A percentile compares a stretch with the other conserved stretches of the same genome.
Conservation (phyloP, 352 stramenopile species). For the Nothophytophthora sp. region DNA sequence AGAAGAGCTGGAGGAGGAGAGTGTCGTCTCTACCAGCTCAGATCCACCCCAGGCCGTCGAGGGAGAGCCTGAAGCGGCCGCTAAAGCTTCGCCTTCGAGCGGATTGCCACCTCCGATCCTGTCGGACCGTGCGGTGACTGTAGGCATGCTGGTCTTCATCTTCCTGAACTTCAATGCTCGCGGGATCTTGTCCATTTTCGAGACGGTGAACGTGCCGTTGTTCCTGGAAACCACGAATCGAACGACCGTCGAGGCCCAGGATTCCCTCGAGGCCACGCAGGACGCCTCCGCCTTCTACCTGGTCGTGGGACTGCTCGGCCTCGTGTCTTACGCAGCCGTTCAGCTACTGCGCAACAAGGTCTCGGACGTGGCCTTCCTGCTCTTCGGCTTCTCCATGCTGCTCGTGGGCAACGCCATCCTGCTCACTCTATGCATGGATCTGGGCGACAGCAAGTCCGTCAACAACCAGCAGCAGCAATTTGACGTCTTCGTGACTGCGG, state of each 20-base stretch:
- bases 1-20: no score
- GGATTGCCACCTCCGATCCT: constrained; percentile 9
- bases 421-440: constrained; percentile 23
- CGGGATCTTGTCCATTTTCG: constrained; percentile 69
- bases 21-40: constrained; percentile 5
- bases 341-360: constrained; percentile 33
- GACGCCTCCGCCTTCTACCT: constrained; percentile 56
- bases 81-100: neutral
- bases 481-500: constrained; percentile 35
- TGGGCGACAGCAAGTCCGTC: constrained; percentile 10
- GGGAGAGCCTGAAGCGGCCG: neutral
- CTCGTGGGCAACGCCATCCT: constrained; percentile 51
- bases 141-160: constrained; percentile 61
- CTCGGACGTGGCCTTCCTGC: constrained; percentile 42
- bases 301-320: constrained; percentile 47
- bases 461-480: constrained; percentile 17
- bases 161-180: constrained; percentile 65
- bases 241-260: constrained; percentile 22
- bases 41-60: neutral
- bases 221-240: constrained; percentile 47
- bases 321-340: constrained; percentile 43
- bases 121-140: constrained; percentile 31
- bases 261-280: constrained; percentile 22
- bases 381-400: constrained; percentile 52
- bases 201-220: constrained; percentile 70